Conservation (phyloP, 208 protist genomes). For the Leishmania mexicana region DNA sequence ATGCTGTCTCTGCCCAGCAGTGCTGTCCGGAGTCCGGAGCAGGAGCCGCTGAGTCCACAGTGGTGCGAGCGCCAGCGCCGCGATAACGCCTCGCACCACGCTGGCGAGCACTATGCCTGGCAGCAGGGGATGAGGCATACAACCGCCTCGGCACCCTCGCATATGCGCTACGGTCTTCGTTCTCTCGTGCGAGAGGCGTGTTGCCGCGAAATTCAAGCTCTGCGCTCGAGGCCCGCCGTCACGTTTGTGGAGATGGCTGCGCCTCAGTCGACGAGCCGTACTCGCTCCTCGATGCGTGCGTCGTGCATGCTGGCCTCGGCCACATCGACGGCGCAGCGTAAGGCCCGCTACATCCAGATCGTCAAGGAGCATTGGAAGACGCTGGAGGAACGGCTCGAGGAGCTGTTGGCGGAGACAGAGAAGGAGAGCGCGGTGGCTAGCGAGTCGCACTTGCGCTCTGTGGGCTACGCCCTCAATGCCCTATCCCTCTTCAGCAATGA, state of each 20-base stretch:
- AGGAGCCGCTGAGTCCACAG: conserved; percentile 12
- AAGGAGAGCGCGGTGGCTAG: conserved; percentile 3
- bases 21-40: background rate
- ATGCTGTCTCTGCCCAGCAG: conserved; percentile 8
- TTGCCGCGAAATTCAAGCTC: conserved; percentile 31
- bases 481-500: conserved; percentile 47
- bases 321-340: conserved; percentile 24
- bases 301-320: conserved; percentile 35
- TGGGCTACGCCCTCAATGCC: conserved; percentile 29
- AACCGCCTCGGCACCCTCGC: conserved; percentile 10
- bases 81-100: conserved; percentile 20
- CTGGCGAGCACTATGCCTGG: conserved; percentile 29
- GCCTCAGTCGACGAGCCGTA: conserved; percentile 12
- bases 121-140: conserved; percentile 32
- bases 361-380: conserved; percentile 32
- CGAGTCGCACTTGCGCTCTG: conserved; percentile 27
- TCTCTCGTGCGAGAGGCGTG: conserved; percentile 43
- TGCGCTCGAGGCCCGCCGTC: conserved; percentile 34
- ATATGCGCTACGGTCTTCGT: conserved; percentile 41
- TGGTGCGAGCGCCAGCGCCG: conserved; percentile 30
- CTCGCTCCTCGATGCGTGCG: conserved; percentile 27
- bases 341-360: conserved; percentile 33
- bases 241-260: conserved; percentile 27
- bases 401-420: conserved; percentile 34
- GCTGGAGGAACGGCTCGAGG: conserved; percentile 36